Evolutionary conservation across 2,329 filamentous ascomycete species (phyloP), one percentile per base, ranked within the genome.

Genomic region (Pseudopyrenochaeta lycopersici): DNA sequence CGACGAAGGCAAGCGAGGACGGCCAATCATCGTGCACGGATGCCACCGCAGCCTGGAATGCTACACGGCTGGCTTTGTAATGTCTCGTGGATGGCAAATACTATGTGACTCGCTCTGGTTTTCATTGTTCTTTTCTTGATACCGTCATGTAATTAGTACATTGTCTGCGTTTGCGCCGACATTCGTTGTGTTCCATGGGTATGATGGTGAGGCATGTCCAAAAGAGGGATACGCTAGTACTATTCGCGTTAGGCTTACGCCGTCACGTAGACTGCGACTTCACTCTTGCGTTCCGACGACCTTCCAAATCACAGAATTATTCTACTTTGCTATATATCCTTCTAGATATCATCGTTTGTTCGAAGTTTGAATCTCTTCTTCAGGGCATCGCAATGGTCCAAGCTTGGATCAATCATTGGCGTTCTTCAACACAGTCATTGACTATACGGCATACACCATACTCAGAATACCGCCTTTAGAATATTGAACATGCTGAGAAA

Each of bases 151-250:
- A n/a, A n/a, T n/a, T n/a, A 45, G 10, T 38, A 39, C 46, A 42
- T 30, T 21, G 15, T 36, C 20, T 44, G 33, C 38, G 39, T 42
- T 54, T 50, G 43, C 23, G 12, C 44, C 17, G 29, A 36, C 27
- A 30, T 49, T 41, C 31, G 36, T 32, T 46, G 39, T 31, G 54
- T 58, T 47, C 49, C 54, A 53, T 49, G 49, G 43, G 48, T 58
- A 46, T 15, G 7, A 40, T 39, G 32, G 38, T 30, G 31, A 46
- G 30, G 30, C 18, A 7, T 38, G 17, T 38, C 58, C 50, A 10
- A 35, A 48, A 44, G 4, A 12, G 43, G 52, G 20, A 35, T 17
- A 38, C 36, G 56, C 47, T 48, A 49, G 50, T 39, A 32, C 17
- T 12, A 12, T 29, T 54, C 43, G 52, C 42, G 42, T 35, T 20